These are phyloP conservation scores for Trichoderma koningii DNA, from an alignment of 2,329 filamentous ascomycete species.

Conservation along the genomic window DNA sequence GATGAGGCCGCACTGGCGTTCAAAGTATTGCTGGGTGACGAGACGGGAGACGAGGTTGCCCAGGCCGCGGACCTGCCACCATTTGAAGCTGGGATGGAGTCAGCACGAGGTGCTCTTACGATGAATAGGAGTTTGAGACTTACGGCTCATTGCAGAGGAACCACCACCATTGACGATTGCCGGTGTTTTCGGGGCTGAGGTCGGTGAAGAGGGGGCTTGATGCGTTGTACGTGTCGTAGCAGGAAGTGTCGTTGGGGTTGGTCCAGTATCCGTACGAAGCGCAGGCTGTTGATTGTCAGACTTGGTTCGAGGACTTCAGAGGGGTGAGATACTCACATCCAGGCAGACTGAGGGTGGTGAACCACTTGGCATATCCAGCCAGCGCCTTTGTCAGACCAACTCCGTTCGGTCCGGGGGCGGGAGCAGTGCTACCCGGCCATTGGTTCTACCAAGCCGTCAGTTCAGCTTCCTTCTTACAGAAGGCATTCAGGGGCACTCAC, in stretches of 20 bases:
- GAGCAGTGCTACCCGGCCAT: slow-evolving; percentile 30
- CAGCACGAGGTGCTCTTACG: slow-evolving; percentile 32
- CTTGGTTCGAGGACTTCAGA: neutral
- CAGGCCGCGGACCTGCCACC: slow-evolving; percentile 46
- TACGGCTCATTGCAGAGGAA: slow-evolving; percentile 63
- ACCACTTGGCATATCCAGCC: slow-evolving; percentile 57
- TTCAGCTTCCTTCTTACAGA: slow-evolving; percentile 7
- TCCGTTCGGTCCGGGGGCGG: slow-evolving; percentile 39
- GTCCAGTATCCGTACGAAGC: slow-evolving; percentile 51
- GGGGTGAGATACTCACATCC: slow-evolving; percentile 44
- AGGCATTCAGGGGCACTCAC: neutral
- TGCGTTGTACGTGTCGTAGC: slow-evolving; percentile 28
- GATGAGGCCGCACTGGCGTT: slow-evolving; percentile 56
- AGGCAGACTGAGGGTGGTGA: slow-evolving; percentile 48
- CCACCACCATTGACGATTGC: slow-evolving; percentile 60
- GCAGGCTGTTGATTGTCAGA: slow-evolving; percentile 43
- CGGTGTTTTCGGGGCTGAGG: slow-evolving; percentile 46
- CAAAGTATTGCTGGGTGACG: slow-evolving; percentile 53
- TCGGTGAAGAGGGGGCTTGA: slow-evolving; percentile 54
- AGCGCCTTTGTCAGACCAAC: slow-evolving; percentile 58
- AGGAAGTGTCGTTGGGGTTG: slow-evolving; percentile 37
- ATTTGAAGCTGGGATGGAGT: slow-evolving; percentile 32
- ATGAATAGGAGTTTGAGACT: slow-evolving; percentile 28
- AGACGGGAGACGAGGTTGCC: slow-evolving; percentile 55
- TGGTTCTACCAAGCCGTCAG: slow-evolving; percentile 28